Evolutionary conservation across 2,329 filamentous ascomycete genomes (phyloP).

Genomic region (Fusarium sp.): DNA sequence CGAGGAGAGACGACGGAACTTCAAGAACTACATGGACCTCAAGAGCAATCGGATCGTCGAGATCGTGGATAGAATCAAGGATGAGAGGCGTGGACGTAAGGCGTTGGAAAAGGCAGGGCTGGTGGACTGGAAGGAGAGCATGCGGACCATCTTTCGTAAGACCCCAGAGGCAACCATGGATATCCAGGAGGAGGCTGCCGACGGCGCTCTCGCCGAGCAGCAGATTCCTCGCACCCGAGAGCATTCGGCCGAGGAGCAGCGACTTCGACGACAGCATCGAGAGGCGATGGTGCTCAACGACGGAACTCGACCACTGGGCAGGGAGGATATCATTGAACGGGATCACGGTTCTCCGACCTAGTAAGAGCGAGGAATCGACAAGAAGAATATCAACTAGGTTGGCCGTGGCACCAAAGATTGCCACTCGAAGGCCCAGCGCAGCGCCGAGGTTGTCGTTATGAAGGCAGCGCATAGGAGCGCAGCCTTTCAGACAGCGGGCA

Average conservation of each 20-base stretch:
- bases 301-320: slow-evolving; percentile 78
- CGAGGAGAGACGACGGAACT: slow-evolving; percentile 66
- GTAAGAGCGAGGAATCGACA: slow-evolving; percentile 3
- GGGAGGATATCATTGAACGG: slow-evolving; percentile 83
- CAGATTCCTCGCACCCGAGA: slow-evolving; percentile 56
- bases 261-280: slow-evolving; percentile 79
- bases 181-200: slow-evolving; percentile 45
- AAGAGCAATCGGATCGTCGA: slow-evolving; percentile 66
- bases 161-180: slow-evolving; percentile 52
- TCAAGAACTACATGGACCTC: slow-evolving; percentile 62
- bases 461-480: not conserved
- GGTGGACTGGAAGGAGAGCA: slow-evolving; percentile 52
- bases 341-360: slow-evolving; percentile 56
- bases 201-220: slow-evolving; percentile 42
- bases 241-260: slow-evolving; percentile 75
- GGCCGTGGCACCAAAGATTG: not conserved
- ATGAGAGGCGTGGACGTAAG: slow-evolving; percentile 63
- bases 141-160: slow-evolving; percentile 45
- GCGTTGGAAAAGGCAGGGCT: slow-evolving; percentile 65
- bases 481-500: not conserved
- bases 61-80: slow-evolving; percentile 63
- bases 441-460: not conserved
- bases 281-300: slow-evolving; percentile 94
- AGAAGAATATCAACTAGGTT: not conserved
- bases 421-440: not conserved